Evolutionary conservation across 2,329 filamentous ascomycete species (phyloP), one percentile per base, ranked within the genome.

Genomic region (Alternaria sp.): DNA sequence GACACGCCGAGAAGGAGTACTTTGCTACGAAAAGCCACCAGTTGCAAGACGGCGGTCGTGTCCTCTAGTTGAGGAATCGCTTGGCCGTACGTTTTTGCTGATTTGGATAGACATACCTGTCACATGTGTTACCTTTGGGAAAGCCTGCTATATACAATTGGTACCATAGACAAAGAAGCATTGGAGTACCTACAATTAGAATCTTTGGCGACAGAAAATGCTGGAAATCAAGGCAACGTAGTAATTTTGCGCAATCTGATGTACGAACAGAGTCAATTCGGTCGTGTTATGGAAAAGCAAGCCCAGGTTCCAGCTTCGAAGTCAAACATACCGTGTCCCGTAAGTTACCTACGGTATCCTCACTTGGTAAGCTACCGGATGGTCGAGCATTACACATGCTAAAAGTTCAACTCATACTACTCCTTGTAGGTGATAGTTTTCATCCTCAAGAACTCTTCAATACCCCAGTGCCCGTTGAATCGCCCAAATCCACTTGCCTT

Each of bases 401-500:
- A 7, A 14, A 0, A 41, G 22, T 22, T 28, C 16, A 16, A 18
- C 1, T 2, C 5, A 34, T 12, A 4, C 58, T 71, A 78, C 36
- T 76, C 71, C 59, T 79, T 74, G 58, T 77, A 81, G 2, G 79
- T 81, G 25, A 82, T 77, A 0, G 78, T 80, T 70, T 82, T 82
- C 34, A 69, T 64, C 60, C 77, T 76, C 68, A 84, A 55, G 59
- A 83, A 84, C 71, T 85, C 82, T 4, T 83, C 78, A 45, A 85
- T 64, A 2, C 83, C 82, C 76, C 78, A 79, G 12, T 74, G 70
- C 1, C 72, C 80, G 61, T 83, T 83, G 69, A 84, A 84, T 2
- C 82, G 67, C 5, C 83, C 83, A 72, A 79, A 85, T 0, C 84
- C 84, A 59, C 81, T 83, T 63, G 78, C 78, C 74, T 85, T 84